These are phyloP conservation scores for Penicillium occitanis DNA, from an alignment of 2,329 filamentous ascomycete species.

Conservation along the genomic window DNA sequence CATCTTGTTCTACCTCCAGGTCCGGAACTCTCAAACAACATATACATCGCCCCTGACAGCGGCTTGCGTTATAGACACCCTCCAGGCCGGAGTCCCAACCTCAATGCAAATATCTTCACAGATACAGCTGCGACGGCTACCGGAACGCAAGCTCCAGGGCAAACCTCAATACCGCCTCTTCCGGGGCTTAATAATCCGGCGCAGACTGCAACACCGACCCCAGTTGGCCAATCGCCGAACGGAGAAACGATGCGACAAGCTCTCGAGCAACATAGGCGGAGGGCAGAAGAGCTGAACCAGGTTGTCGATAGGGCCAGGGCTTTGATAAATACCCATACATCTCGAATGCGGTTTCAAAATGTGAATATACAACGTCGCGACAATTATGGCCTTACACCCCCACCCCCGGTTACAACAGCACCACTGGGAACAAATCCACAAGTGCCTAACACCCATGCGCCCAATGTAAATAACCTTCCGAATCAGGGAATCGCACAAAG, in stretches of 20 bases:
- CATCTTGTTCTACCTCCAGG: constrained; percentile 47
- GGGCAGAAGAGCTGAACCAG: constrained; percentile 15
- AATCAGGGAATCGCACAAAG: constrained; percentile 5
- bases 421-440: background rate
- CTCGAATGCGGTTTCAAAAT: constrained; percentile 7
- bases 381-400: background rate
- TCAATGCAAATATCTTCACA: background rate
- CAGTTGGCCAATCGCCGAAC: background rate
- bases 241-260: constrained; percentile 12
- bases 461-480: background rate
- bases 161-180: background rate
- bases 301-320: constrained; percentile 17
- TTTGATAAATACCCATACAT: constrained; percentile 11
- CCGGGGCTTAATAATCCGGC: background rate
- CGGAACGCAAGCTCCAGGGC: background rate
- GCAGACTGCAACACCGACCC: background rate
- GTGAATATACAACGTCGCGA: background rate
- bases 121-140: constrained; percentile 1
- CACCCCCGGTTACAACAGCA: background rate
- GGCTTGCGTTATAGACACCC: constrained; percentile 18
- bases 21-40: constrained; percentile 21
- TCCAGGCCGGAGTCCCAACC: constrained; percentile 6
- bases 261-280: constrained; percentile 18
- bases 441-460: background rate
- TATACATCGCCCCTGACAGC: constrained; percentile 19